phyloP scores from a whole-genome alignment of 1,284 basidiomycete species.

The Fistulinella staudtii region DNA sequence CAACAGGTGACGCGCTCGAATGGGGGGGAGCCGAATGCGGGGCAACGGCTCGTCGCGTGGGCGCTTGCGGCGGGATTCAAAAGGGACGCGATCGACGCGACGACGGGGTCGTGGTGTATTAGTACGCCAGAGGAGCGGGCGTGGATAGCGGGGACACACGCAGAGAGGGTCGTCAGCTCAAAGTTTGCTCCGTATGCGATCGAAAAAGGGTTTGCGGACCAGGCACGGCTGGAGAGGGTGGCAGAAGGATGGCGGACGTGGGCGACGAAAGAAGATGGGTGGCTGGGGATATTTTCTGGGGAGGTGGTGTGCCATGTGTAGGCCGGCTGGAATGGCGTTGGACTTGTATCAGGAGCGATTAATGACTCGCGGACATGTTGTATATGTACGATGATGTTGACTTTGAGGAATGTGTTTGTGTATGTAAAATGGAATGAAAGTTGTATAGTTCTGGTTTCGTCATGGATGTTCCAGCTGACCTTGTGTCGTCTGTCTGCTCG shows the following conservation, averaged over 20 bases:
- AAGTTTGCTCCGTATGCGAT: constrained; percentile 29
- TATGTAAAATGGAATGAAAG: no score
- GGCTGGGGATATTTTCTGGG: constrained; percentile 34
- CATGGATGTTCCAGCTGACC: no score
- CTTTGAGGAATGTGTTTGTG: no score
- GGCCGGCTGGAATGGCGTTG: no score
- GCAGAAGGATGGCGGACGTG: constrained; percentile 31
- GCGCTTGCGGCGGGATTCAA: constrained; percentile 28
- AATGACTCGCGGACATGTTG: no score
- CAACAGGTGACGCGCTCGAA: constrained; percentile 17
- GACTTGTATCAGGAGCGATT: no score
- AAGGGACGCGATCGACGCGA: constrained; percentile 23
- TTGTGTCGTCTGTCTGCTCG: no score
- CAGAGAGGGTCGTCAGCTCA: constrained; percentile 33
- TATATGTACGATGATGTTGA: no score
- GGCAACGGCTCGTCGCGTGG: constrained; percentile 24
- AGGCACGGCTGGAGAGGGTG: constrained; percentile 25
- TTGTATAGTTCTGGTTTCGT: no score
- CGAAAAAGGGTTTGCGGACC: constrained; percentile 25
- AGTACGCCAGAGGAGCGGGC: constrained; percentile 32
- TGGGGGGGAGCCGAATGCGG: constrained; percentile 24
- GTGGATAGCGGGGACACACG: constrained; percentile 36
- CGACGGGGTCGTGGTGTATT: constrained; percentile 35
- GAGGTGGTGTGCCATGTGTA: constrained; percentile 31
- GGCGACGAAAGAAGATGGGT: constrained; percentile 34